Conservation (phyloP, 31 red algal genomes). For the Asparagopsis taxiformis region DNA sequence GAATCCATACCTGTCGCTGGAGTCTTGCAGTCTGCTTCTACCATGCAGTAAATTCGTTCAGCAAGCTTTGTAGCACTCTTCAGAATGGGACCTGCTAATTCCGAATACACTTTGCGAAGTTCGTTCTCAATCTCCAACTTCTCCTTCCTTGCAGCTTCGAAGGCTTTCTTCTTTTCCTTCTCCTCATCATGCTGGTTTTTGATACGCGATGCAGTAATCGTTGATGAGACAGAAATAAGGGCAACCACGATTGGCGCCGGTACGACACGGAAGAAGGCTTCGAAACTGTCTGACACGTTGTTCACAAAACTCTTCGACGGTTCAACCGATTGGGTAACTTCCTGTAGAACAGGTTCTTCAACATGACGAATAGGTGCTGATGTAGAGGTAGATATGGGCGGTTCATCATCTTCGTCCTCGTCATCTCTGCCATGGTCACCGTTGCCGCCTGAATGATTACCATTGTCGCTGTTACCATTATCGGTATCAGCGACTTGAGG, state of each 20-base stretch:
- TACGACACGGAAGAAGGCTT: constrained; percentile 26
- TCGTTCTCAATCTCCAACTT: constrained; percentile 45
- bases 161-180: constrained; percentile 8
- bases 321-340: neutral
- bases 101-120: constrained; percentile 38
- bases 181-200: constrained; percentile 26
- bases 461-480: constrained; percentile 7
- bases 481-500: neutral
- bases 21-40: constrained; percentile 9
- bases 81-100: constrained; percentile 47
- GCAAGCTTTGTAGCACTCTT: constrained; percentile 57
- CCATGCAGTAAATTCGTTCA: constrained; percentile 47
- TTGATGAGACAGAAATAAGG: constrained; percentile 38
- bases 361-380: neutral
- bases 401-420: constrained; percentile 8
- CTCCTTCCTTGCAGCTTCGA: constrained; percentile 25
- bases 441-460: constrained; percentile 5
- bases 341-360: neutral
- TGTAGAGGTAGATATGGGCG: neutral
- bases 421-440: constrained; percentile 19
- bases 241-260: constrained; percentile 44
- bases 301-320: neutral
- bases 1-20: constrained; percentile 1
- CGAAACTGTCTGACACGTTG: neutral
- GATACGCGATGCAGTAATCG: constrained; percentile 32